Evolutionary conservation across 352 stramenopile species (phyloP).

Genomic region (Globisporangium paroecandrum): DNA sequence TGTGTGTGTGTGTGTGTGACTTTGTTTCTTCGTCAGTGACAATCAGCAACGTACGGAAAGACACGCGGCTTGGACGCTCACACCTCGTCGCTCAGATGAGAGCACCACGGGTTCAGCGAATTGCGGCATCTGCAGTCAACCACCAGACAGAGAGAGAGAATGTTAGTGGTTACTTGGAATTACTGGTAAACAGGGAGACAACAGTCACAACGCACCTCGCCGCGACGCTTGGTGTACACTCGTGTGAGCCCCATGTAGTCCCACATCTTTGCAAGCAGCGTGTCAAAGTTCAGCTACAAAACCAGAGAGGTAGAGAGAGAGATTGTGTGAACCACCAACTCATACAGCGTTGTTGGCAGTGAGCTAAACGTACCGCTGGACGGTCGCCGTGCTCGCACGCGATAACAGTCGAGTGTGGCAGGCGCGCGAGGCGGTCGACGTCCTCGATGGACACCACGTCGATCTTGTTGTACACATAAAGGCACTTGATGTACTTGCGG

Average conservation of each 20-base stretch:
- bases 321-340: too few species aligned
- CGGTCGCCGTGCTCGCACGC: slow-evolving; percentile 85
- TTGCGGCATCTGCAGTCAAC: slow-evolving; percentile 40
- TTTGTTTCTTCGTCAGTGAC: neutral
- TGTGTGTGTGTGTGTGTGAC: neutral
- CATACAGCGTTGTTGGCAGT: neutral
- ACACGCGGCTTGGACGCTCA: slow-evolving; percentile 75
- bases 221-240: slow-evolving; percentile 87
- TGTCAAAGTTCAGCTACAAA: slow-evolving; percentile 95
- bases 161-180: neutral
- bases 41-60: slow-evolving; percentile 57
- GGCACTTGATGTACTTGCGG: slow-evolving; percentile 98
- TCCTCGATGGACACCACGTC: slow-evolving; percentile 99
- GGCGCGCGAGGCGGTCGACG: slow-evolving; percentile 94
- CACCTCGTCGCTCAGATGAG: slow-evolving; percentile 80
- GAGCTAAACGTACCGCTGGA: slow-evolving; percentile 44
- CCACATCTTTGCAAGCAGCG: slow-evolving; percentile 85
- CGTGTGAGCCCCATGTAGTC: slow-evolving; percentile 89
- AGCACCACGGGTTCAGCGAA: slow-evolving; percentile 83
- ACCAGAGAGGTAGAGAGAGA: too few species aligned
- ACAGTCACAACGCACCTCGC: slow-evolving; percentile 43
- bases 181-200: neutral
- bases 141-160: slow-evolving; percentile 2
- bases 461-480: slow-evolving; percentile 99
- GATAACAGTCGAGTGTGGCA: slow-evolving; percentile 96